These are phyloP conservation scores for Chiua virens DNA, from an alignment of 768 basidiomycete species.

Conservation along the genomic window DNA sequence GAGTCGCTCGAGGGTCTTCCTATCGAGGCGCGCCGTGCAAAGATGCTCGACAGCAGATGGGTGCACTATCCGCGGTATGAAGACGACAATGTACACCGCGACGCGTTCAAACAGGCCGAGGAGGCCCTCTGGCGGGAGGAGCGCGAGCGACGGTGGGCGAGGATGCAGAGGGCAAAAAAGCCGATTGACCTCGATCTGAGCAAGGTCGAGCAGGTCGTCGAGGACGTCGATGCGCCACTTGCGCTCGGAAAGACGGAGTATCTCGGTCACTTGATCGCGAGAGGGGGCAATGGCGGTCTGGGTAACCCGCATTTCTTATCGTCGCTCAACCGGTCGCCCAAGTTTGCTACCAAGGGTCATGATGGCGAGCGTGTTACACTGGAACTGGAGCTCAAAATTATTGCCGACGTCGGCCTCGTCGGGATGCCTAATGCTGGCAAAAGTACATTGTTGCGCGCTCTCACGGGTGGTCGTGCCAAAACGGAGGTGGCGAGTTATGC, in stretches of 20 bases:
- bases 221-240: conserved; percentile 50
- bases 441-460: conserved; percentile 86
- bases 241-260: conserved; percentile 54
- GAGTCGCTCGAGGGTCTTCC: conserved; percentile 52
- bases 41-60: conserved; percentile 68
- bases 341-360: conserved; percentile 79
- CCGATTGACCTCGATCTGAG: conserved; percentile 66
- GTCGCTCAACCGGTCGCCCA: conserved; percentile 71
- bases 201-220: conserved; percentile 41
- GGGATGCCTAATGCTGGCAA: conserved; percentile 96
- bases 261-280: conserved; percentile 64
- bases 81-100: conserved; percentile 61
- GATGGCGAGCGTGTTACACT: conserved; percentile 75
- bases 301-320: conserved; percentile 89
- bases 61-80: conserved; percentile 73
- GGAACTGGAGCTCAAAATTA: conserved; percentile 88
- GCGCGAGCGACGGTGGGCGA: conserved; percentile 51
- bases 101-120: conserved; percentile 74
- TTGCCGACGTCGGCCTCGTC: conserved; percentile 94
- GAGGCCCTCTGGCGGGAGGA: conserved; percentile 58
- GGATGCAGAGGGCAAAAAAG: conserved; percentile 40
- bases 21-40: conserved; percentile 47
- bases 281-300: conserved; percentile 78
- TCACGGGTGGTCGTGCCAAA: conserved; percentile 83
- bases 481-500: conserved; percentile 88